A percentile compares a stretch with the other conserved stretches of the same genome.
Evolutionary conservation across 768 basidiomycete genomes (phyloP).

Genomic region (Suillus subaureus): DNA sequence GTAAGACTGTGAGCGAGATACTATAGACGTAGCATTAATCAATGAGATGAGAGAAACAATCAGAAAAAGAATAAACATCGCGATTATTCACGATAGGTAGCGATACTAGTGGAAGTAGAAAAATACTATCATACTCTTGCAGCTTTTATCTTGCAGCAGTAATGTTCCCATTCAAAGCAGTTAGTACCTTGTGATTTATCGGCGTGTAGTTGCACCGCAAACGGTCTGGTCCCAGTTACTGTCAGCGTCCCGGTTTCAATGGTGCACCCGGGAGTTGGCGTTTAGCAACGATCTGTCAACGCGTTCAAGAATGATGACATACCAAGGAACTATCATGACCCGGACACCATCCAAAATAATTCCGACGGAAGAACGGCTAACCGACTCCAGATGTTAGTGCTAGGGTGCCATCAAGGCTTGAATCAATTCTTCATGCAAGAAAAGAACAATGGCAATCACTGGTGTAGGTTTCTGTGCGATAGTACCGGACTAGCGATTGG

Average conservation of each 20-base stretch:
- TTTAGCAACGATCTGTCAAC: not conserved
- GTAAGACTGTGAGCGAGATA: slow-evolving; percentile 18
- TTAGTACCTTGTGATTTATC: not conserved
- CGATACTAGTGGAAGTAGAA: not conserved
- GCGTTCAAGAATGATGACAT: not conserved
- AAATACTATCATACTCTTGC: not conserved
- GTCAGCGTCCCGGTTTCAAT: too few species aligned
- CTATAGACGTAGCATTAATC: slow-evolving; percentile 19
- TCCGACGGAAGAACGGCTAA: not conserved
- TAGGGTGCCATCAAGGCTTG: not conserved
- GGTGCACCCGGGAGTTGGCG: not conserved
- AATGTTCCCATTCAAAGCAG: not conserved
- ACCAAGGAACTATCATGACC: not conserved
- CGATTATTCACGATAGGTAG: not conserved
- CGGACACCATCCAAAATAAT: not conserved
- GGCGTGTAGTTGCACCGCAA: not conserved
- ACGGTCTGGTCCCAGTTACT: too few species aligned
- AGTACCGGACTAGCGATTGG: not conserved
- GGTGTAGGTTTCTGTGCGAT: not conserved
- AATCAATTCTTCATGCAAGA: not conserved
- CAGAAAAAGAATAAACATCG: slow-evolving; percentile 15
- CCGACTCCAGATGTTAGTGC: not conserved
- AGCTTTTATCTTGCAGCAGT: not conserved
- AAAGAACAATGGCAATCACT: not conserved
- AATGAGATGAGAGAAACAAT: slow-evolving; percentile 12